Base-by-base conservation (phyloP, 139 green algal species). In the Zygnema circumcarinatum region DNA sequence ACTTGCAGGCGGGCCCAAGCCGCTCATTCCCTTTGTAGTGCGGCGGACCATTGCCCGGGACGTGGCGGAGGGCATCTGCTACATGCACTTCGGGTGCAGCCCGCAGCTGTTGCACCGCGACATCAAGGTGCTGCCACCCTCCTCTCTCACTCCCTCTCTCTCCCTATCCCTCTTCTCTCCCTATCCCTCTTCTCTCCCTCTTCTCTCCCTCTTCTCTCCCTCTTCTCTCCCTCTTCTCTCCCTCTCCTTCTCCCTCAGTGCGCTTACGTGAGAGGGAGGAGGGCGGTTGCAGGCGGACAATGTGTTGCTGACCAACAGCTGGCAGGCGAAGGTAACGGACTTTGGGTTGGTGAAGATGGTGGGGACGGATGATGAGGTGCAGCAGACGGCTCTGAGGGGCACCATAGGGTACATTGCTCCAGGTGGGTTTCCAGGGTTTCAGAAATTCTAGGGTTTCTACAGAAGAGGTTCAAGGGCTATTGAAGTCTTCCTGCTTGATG, bases 401-500 rank as follows among this genome's bases (percentile, higher is more conserved):
- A 94, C 92, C 35, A 90, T 92, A 68, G 90, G 90, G 35, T 89
- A 93, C 40, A 73, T 93, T 3, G 92, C 92, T n/a, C 92, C 92
- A 36, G 80, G 80, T 86, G 16, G 16, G 47, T 62, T 62, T 62
- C n/a, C n/a, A n/a, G n/a, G n/a, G n/a, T n/a, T n/a, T n/a, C n/a
- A n/a, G n/a, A n/a, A n/a, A n/a, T n/a, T n/a, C n/a, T n/a, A n/a
- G n/a, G n/a, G n/a, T n/a, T n/a, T n/a, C n/a, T n/a, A n/a, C n/a
- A n/a, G n/a, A n/a, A n/a, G n/a, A n/a, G n/a, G n/a, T n/a, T n/a
- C n/a, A n/a, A n/a, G n/a, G n/a, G n/a, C n/a, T n/a, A n/a, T n/a
- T n/a, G n/a, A n/a, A n/a, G n/a, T n/a, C n/a, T n/a, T n/a, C n/a
- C n/a, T n/a, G n/a, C n/a, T n/a, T n/a, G n/a, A n/a, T n/a, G n/a